Percentiles rank a stretch among this genome's conserved stretches.
These are phyloP conservation scores for Diaporthe capsici DNA, from an alignment of 2,329 filamentous ascomycete genomes.

Conservation along the genomic window DNA sequence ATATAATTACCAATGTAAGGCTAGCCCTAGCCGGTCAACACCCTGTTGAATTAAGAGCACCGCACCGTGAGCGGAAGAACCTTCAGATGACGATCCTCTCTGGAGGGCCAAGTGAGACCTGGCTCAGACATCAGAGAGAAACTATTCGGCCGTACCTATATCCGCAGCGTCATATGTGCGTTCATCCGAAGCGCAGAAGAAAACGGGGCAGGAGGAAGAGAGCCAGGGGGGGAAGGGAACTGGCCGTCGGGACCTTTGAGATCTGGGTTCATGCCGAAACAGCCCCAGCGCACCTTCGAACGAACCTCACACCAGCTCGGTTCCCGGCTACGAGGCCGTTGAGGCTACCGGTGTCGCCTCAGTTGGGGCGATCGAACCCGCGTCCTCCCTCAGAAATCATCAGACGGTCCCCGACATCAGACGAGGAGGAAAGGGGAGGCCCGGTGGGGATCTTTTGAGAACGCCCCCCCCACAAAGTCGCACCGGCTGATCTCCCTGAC, in stretches of 20 bases:
- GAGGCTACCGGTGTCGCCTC: slow-evolving; percentile 7
- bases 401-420: slow-evolving; percentile 6
- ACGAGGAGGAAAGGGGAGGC: neutral
- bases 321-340: slow-evolving; percentile 18
- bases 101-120: neutral
- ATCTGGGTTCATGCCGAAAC: neutral
- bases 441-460: neutral
- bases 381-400: neutral
- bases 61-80: neutral
- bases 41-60: slow-evolving; percentile 22
- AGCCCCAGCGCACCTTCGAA: slow-evolving; percentile 25
- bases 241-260: neutral
- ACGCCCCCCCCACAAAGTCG: neutral
- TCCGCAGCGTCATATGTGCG: slow-evolving; percentile 8
- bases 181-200: slow-evolving; percentile 7
- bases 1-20: slow-evolving; percentile 6
- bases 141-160: slow-evolving; percentile 3
- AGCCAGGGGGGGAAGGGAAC: neutral
- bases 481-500: slow-evolving; percentile 6
- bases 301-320: slow-evolving; percentile 26
- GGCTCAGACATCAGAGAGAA: neutral
- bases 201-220: too few relatives aligned
- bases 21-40: slow-evolving; percentile 7
- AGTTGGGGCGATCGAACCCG: slow-evolving; percentile 9
- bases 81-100: neutral